A percentile compares a stretch with the other conserved stretches of the same genome.
phyloP scores from a whole-genome alignment of 495 filamentous ascomycete genomes.

The Pyrenula aspistea region DNA sequence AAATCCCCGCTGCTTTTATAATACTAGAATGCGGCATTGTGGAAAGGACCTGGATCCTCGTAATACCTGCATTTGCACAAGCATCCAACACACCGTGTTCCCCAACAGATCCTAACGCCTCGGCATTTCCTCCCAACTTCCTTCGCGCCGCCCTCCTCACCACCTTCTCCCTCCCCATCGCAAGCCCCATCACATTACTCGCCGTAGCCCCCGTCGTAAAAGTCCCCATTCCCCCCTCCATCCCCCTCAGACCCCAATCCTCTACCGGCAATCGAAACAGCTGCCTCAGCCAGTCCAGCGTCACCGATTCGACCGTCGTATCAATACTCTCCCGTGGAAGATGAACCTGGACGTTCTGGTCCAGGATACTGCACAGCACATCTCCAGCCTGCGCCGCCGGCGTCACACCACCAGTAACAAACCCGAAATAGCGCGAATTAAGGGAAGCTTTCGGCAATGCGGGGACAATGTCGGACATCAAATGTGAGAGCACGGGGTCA shows the following conservation, averaged over 20 bases:
- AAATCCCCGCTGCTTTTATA: constrained; percentile 65
- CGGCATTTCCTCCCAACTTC: constrained; percentile 7
- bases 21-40: constrained; percentile 76
- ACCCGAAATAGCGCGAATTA: constrained; percentile 68
- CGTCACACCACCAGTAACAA: constrained; percentile 72
- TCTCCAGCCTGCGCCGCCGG: constrained; percentile 80
- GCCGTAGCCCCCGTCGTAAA: constrained; percentile 89
- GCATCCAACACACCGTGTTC: constrained; percentile 58
- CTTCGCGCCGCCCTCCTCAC: constrained; percentile 28
- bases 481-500: constrained; percentile 15
- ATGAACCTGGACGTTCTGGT: constrained; percentile 83
- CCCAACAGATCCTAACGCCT: constrained; percentile 36
- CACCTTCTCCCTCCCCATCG: constrained; percentile 61
- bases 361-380: constrained; percentile 60
- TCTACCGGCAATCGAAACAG: constrained; percentile 49
- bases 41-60: constrained; percentile 62
- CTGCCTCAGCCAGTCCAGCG: constrained; percentile 56
- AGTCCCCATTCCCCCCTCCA: constrained; percentile 31
- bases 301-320: constrained; percentile 61
- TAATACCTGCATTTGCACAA: constrained; percentile 47
- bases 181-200: constrained; percentile 72
- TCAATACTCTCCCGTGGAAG: constrained; percentile 60
- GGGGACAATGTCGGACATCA: constrained; percentile 51
- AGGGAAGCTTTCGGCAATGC: constrained; percentile 51
- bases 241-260: constrained; percentile 14